Evolutionary conservation across 208 protist genomes (phyloP), one percentile per base, ranked within the genome.

Genomic region (Trypanosoma conorhini): DNA sequence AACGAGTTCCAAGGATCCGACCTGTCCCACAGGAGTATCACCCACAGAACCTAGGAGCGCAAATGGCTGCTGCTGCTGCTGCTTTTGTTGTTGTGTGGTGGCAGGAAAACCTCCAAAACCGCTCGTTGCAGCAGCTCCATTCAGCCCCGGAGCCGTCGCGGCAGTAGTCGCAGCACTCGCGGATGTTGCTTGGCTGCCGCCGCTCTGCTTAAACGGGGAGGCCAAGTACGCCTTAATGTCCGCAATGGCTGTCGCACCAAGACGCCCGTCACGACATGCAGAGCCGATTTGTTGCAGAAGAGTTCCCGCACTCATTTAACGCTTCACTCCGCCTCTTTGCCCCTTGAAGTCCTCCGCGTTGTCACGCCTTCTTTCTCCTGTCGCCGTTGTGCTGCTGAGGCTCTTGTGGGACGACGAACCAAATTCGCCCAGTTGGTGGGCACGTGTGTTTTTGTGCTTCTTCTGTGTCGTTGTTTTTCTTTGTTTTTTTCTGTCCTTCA

Each of bases 211-310:
- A 70, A 87, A 88, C 5, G 87, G 82, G 3, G 70, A 57, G 15
- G 69, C 46, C 52, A 93, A 82, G 52, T 81, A 70, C 56, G 69
- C 74, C 61, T 80, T 84, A 19, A 93, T 76, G 15, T 86, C 79
- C 5, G 77, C 59, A 1, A 52, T 56, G 12, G 83, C 70, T 31
- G 74, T 77, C 0, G 76, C 71, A 42, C 59, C 77, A 54, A 84
- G 46, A 7, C 60, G 35, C 13, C 81, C 76, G 5, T 83, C 79
- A 31, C 74, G 72, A 22, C 72, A 68, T 12, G 58, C 64, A 52
- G 12, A 50, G 38, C 50, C 35, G 15, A 72, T 77, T 61, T 60
- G 38, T 55, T 77, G 65, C 9, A 77, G 22, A 55, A 72, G 22
- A 61, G 15, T 60, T 21, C 22, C 71, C 3, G 71, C 17, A 61